phyloP scores from a whole-genome alignment of 257 asterid genomes.

The Solanum stenotomum region DNA sequence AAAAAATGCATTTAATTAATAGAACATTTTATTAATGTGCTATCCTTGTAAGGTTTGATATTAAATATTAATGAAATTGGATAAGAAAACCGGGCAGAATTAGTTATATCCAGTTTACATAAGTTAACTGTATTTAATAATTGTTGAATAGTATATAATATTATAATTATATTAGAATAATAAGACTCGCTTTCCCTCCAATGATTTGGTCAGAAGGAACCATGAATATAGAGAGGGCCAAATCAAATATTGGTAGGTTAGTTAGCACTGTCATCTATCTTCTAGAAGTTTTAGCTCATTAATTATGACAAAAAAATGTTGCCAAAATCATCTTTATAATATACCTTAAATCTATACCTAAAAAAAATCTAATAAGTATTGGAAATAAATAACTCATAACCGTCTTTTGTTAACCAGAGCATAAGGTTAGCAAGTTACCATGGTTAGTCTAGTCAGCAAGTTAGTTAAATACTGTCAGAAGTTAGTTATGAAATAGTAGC shows the following conservation, averaged over 20 bases:
- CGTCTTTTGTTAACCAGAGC: too few relatives aligned
- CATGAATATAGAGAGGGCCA: constrained; percentile 4
- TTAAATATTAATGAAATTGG: neutral
- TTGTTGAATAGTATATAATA: neutral
- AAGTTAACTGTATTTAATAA: neutral
- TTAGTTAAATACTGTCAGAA: too few relatives aligned
- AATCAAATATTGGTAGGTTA: constrained; percentile 17
- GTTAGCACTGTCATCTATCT: neutral
- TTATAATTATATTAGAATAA: neutral
- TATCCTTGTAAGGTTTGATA: neutral
- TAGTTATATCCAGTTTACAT: neutral
- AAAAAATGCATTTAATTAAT: neutral
- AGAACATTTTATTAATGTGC: neutral
- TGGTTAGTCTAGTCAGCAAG: too few relatives aligned
- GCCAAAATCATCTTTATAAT: neutral
- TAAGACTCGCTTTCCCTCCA: constrained; percentile 1
- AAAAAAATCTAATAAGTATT: neutral
- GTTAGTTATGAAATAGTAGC: too few relatives aligned
- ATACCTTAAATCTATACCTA: neutral
- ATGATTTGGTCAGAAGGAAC: constrained; percentile 22
- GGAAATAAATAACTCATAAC: neutral
- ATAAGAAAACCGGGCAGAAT: neutral
- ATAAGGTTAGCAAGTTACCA: too few relatives aligned
- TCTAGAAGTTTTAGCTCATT: constrained; percentile 20
- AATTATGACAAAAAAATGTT: neutral